Evolutionary conservation across 2,329 filamentous ascomycete species (phyloP).

Genomic region (Elsinoe arachidis): DNA sequence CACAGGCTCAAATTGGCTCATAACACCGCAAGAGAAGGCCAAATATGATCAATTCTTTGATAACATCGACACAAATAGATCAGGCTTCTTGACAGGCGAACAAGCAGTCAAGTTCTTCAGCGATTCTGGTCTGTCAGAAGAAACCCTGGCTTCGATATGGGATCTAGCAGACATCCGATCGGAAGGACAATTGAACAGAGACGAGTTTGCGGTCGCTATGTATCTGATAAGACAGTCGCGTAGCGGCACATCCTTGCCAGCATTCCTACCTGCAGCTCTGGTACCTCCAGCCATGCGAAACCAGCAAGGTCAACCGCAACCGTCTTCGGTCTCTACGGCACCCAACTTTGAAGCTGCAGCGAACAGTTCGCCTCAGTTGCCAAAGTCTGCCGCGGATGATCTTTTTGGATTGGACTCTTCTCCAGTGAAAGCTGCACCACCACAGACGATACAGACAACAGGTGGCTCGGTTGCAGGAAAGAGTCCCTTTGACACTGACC

Average conservation of each 20-base stretch:
- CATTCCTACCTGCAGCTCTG: constrained; percentile 68
- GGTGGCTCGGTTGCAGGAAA: constrained; percentile 53
- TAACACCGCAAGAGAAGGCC: constrained; percentile 73
- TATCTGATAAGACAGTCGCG: constrained; percentile 89
- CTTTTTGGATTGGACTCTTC: constrained; percentile 75
- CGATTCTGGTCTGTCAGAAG: constrained; percentile 82
- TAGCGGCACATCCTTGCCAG: constrained; percentile 60
- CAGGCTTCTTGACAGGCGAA: constrained; percentile 82
- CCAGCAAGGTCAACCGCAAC: constrained; percentile 47
- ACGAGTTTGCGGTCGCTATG: constrained; percentile 97
- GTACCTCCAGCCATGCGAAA: constrained; percentile 78
- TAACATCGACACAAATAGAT: constrained; percentile 69
- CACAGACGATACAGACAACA: constrained; percentile 60
- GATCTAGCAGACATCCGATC: constrained; percentile 92
- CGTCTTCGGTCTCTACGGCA: constrained; percentile 34
- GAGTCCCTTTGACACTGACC: constrained; percentile 47
- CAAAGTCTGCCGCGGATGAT: constrained; percentile 83
- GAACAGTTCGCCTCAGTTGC: constrained; percentile 38
- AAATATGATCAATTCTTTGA: constrained; percentile 83
- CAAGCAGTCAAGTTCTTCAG: constrained; percentile 92
- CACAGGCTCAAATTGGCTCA: constrained; percentile 66
- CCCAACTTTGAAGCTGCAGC: constrained; percentile 45
- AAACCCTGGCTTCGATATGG: constrained; percentile 89
- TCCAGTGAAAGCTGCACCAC: constrained; percentile 35
- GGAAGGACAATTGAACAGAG: constrained; percentile 71